Percentiles rank a stretch among this genome's conserved stretches.
Conservation (phyloP, 1,284 basidiomycete species). For the Ceratobasidium theobromae region DNA sequence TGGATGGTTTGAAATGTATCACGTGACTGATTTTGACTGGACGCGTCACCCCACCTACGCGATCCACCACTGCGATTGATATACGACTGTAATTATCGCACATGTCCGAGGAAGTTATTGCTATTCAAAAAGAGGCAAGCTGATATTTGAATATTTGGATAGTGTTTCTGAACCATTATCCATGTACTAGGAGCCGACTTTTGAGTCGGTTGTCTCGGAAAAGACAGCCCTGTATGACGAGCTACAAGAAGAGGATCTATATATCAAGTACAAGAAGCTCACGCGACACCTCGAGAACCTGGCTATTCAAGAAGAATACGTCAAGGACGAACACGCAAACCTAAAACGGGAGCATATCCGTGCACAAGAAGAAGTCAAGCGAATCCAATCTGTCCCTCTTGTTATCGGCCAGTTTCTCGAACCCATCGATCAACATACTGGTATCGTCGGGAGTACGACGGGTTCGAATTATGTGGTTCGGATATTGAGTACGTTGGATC, state of each 20-base stretch:
- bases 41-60: conserved; percentile 31
- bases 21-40: not conserved
- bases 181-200: conserved; percentile 75
- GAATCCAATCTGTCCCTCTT: conserved; percentile 98
- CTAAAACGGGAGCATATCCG: conserved; percentile 97
- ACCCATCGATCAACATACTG: conserved; percentile 96
- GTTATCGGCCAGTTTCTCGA: conserved; percentile 99
- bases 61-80: conserved; percentile 1
- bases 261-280: conserved; percentile 94
- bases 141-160: conserved; percentile 22
- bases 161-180: not conserved
- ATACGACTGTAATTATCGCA: conserved; percentile 30
- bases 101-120: conserved; percentile 64
- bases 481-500: conserved; percentile 95
- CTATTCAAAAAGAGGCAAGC: conserved; percentile 79
- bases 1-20: not conserved
- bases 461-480: conserved; percentile 99
- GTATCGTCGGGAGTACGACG: conserved; percentile 97
- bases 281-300: conserved; percentile 91
- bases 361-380: conserved; percentile 99
- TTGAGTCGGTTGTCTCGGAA: conserved; percentile 83
- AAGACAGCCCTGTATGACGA: conserved; percentile 84
- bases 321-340: conserved; percentile 98
- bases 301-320: conserved; percentile 95
- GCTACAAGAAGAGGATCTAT: conserved; percentile 89